Evolutionary conservation across 352 stramenopile species (phyloP), one percentile per base, ranked within the genome.

Genomic region (Pythium insidiosum): DNA sequence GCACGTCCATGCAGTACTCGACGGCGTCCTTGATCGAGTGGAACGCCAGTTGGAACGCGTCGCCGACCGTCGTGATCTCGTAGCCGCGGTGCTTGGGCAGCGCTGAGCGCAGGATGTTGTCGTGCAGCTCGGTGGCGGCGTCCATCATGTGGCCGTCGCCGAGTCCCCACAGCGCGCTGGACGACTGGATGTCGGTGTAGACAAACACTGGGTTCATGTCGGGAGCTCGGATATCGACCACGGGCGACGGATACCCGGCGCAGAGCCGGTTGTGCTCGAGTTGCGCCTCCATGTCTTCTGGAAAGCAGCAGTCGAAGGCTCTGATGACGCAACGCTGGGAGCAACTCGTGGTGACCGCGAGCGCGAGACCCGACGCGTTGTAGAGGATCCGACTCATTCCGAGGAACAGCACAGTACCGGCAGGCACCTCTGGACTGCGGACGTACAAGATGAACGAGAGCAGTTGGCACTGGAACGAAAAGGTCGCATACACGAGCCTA

Each of bases 31-130:
- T 26, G 25, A 85, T 68, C 20, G 29, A 58, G 57, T 88, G 73
- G 51, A 88, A 88, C 7, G 76, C 76, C n/a, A 88, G 53, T 39
- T 88, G 76, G 43, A 88, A 88, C 5, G 76, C 63, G 36, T 88
- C 76, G 7, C 76, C 76, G 0, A 58, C 68, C 5, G 76, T 88
- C 31, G 76, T 88, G 38, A 88, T 87, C 56, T 88, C 76, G 49
- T 88, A 88, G 0, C 75, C 75, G 24, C 63, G 61, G 31, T 67
- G 81, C 18, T 66, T 79, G 1, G 68, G 60, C 15, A 85, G 30
- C 36, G 64, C 39, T 5, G 58, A 69, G 0, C 75, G 73, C 26
- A 88, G 38, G 22, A 88, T 25, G 56, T 84, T 62, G 20, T 88
- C 76, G 36, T 88, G 76, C 1, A 83, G 43, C 26, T 76, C 61